Evolutionary conservation across 345 rosid species (phyloP).

Genomic region (Jatropha curcas): DNA sequence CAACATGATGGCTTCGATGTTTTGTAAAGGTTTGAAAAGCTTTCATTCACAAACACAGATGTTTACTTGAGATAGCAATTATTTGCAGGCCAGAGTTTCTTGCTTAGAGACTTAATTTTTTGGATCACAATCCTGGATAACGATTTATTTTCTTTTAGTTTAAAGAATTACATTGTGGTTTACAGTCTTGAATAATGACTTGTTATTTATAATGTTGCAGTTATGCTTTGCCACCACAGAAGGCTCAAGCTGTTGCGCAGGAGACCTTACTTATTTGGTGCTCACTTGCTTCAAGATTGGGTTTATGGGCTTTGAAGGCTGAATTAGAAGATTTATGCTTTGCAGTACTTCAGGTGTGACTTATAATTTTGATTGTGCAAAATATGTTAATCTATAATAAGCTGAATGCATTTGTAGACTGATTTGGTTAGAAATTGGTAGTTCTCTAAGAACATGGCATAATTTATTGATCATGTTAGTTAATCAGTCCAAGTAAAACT

Average conservation of each 20-base stretch:
- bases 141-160: background rate
- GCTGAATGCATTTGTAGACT: slow-evolving; percentile 1
- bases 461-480: background rate
- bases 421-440: background rate
- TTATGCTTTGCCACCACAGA: slow-evolving; percentile 55
- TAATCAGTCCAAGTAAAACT: background rate
- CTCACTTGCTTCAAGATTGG: slow-evolving; percentile 77
- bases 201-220: slow-evolving; percentile 31
- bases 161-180: too few species aligned
- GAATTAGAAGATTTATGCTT: slow-evolving; percentile 75
- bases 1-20: slow-evolving; percentile 2
- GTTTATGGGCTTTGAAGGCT: slow-evolving; percentile 75
- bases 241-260: slow-evolving; percentile 76
- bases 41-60: slow-evolving; percentile 4
- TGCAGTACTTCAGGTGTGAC: slow-evolving; percentile 71
- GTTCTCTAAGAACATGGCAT: background rate
- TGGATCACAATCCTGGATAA: slow-evolving; percentile 3
- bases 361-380: background rate
- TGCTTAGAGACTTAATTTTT: slow-evolving; percentile 3
- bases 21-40: slow-evolving; percentile 5
- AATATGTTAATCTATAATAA: slow-evolving; percentile 7
- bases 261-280: slow-evolving; percentile 76
- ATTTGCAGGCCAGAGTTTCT: background rate
- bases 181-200: background rate
- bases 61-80: background rate